These are phyloP conservation scores for Coniella lustricola DNA, from an alignment of 2,329 filamentous ascomycete genomes.

Conservation along the genomic window DNA sequence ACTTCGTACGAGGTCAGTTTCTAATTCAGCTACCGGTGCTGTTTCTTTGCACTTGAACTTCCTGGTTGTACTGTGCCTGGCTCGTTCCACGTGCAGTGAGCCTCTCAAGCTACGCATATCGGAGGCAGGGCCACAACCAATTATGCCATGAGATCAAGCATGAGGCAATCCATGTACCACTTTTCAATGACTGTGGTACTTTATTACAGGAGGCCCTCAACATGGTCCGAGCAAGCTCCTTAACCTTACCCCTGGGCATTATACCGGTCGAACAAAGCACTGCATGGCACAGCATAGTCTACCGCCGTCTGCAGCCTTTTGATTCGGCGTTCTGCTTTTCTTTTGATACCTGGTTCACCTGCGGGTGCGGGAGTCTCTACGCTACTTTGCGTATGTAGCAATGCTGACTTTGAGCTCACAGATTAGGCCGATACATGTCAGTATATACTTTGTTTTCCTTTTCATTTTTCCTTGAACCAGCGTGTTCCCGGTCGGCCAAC, in stretches of 20 bases:
- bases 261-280: constrained; percentile 5
- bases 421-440: constrained; percentile 13
- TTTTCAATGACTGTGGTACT: no score
- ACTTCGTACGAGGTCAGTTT: not conserved
- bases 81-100: no score
- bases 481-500: not conserved
- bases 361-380: not conserved
- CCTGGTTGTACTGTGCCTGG: no score
- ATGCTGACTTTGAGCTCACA: constrained; percentile 13
- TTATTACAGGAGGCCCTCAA: no score
- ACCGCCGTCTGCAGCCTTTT: not conserved
- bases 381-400: constrained; percentile 3
- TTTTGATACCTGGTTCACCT: constrained; percentile 2
- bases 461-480: no score
- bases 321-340: not conserved
- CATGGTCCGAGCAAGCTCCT: not conserved
- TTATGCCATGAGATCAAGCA: no score
- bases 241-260: not conserved
- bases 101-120: no score
- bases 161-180: no score
- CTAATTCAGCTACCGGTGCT: not conserved
- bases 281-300: constrained; percentile 4
- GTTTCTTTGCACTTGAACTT: not conserved
- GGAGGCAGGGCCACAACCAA: not conserved
- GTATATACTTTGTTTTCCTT: constrained; percentile 11